Base-by-base conservation (phyloP, 2,329 filamentous ascomycete genomes). In the Colletotrichum graminicola region DNA sequence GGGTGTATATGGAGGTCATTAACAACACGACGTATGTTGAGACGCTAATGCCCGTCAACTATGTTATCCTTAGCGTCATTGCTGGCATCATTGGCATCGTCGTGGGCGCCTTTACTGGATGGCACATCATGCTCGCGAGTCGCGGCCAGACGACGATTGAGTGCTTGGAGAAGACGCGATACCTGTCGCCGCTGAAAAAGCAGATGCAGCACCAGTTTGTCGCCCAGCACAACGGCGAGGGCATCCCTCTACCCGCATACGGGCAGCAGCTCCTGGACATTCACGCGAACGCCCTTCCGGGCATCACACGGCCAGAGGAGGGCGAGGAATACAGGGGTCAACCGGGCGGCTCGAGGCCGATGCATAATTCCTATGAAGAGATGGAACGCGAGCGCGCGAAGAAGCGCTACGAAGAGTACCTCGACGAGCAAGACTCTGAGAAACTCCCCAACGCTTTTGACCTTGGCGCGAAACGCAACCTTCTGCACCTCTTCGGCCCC, bases 381-480 rank as follows among this genome's bases (percentile, higher is more conserved):
- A 80, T 87, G 77, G 88, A 91, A 78, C 86, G 85, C 11, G 79
- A 86, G 67, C 87, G 88, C 71, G 84, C 86, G 11, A 82, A 84
- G 71, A 85, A 84, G 73, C 86, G 88, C 47, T 89, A 90, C 76
- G 86, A 90, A 74, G 88, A 89, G 66, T 98, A 98, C 79, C 89
- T 98, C 21, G 94, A 98, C 78, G 94, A 98, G 79, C 88, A 94
- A 79, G 95, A 98, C 80, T 94, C 91, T 62, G 90, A 93, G 76
- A 94, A 93, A 78, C 88, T 99, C 34, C 96, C 96, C 1, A 95
- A 96, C 78, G 96, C 95, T 2, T 99, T 99, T 77, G 93, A 99
- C 76, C 89, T 97, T 2, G 96, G 96, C 71, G 92, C 92, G 88
- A 90, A 88, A 69, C 88, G 88, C 52, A 99, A 99, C 79, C 80